Conservation (phyloP, 495 filamentous ascomycete genomes). For the Neurospora cerealis region DNA sequence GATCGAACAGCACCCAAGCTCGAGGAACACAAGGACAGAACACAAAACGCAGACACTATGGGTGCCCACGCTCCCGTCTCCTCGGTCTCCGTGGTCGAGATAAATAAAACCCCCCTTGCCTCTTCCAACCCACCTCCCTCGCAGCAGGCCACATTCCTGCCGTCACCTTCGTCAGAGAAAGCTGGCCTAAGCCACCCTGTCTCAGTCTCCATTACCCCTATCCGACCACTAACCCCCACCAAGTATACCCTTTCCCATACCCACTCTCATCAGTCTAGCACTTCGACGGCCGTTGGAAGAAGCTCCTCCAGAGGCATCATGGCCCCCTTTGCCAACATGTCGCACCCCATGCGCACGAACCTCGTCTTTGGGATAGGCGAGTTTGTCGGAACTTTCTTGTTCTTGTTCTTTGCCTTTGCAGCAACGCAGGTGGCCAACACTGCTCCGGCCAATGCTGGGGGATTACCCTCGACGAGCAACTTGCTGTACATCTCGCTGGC, state of each 20-base stretch:
- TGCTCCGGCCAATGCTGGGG: slow-evolving; percentile 4
- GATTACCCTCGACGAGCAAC: slow-evolving; percentile 24
- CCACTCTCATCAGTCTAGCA: background rate
- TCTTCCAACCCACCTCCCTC: background rate
- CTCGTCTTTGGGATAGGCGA: slow-evolving; percentile 56
- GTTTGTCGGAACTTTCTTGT: slow-evolving; percentile 73
- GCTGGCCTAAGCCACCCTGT: background rate
- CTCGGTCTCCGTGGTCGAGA: background rate
- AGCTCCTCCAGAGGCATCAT: background rate
- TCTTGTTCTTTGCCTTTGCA: slow-evolving; percentile 73
- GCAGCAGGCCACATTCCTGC: background rate
- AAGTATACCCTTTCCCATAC: background rate
- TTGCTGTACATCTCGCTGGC: slow-evolving; percentile 61
- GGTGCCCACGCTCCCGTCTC: background rate
- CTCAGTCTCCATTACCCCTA: background rate
- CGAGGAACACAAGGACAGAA: background rate
- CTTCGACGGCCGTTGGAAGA: background rate
- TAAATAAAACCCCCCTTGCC: background rate
- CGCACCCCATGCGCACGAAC: slow-evolving; percentile 26
- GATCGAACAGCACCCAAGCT: background rate
- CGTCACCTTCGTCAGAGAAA: background rate
- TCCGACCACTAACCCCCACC: background rate
- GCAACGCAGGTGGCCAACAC: slow-evolving; percentile 65
- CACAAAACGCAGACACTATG: background rate
- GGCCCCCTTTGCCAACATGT: background rate